phyloP scores from a whole-genome alignment of 2,329 filamentous ascomycete species.

The Dendrostoma leiphaemia region DNA sequence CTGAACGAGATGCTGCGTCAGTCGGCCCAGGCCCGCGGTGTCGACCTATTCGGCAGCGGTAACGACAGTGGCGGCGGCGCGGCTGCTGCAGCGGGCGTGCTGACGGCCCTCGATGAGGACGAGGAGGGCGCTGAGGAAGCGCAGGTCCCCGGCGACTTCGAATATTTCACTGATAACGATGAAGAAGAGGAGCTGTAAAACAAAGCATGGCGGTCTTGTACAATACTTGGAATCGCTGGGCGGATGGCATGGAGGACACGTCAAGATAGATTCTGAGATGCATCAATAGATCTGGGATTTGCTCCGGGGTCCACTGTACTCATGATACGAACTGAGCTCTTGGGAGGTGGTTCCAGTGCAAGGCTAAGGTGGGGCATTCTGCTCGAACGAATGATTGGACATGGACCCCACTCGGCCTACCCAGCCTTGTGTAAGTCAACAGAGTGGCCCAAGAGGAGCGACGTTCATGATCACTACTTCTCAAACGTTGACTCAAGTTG shows the following conservation, averaged over 20 bases:
- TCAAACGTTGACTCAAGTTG: too few species aligned
- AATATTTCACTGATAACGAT: conserved; percentile 71
- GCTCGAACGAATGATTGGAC: too few species aligned
- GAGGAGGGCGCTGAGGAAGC: conserved; percentile 73
- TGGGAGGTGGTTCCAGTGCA: too few species aligned
- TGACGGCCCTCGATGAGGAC: conserved; percentile 87
- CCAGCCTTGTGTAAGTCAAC: too few species aligned
- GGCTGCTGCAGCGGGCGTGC: conserved; percentile 72
- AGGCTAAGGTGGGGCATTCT: too few species aligned
- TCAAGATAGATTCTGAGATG: conserved; percentile 8
- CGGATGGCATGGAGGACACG: background rate
- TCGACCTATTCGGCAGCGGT: conserved; percentile 21
- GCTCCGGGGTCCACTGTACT: background rate
- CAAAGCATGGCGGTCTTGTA: background rate
- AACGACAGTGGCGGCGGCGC: conserved; percentile 36
- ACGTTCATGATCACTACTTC: too few species aligned
- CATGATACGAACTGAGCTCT: too few species aligned
- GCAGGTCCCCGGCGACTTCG: conserved; percentile 67
- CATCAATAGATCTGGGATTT: conserved; percentile 7
- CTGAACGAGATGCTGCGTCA: conserved; percentile 44
- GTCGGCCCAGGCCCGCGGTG: conserved; percentile 31
- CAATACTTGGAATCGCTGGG: background rate
- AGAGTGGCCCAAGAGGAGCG: too few species aligned
- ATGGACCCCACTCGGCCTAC: too few species aligned
- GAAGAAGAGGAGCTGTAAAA: conserved; percentile 37